These are phyloP conservation scores for Apiotrichum gamsii DNA, from an alignment of 1,284 basidiomycete species.

Conservation along the genomic window DNA sequence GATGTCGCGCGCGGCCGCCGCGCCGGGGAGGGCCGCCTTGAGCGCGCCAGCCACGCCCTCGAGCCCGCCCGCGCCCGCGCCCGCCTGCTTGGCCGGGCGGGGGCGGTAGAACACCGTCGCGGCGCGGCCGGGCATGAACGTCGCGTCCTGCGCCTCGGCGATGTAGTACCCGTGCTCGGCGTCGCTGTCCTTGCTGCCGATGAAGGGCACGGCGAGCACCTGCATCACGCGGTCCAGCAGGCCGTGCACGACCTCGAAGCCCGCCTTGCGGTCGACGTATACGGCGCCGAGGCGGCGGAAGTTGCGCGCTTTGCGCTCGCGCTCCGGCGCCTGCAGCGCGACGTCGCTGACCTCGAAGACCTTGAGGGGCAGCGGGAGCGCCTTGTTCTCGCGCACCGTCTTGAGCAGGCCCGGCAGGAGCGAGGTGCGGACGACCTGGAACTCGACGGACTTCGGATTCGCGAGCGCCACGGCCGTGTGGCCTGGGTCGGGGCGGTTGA, in stretches of 20 bases:
- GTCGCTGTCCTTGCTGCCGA: slow-evolving; percentile 56
- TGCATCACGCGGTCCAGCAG: slow-evolving; percentile 91
- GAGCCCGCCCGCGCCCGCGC: slow-evolving; percentile 30
- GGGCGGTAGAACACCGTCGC: slow-evolving; percentile 83
- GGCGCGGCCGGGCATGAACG: slow-evolving; percentile 90
- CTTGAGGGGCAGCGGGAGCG: slow-evolving; percentile 83
- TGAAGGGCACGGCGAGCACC: slow-evolving; percentile 81
- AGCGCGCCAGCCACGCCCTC: slow-evolving; percentile 43
- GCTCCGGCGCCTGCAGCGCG: slow-evolving; percentile 71
- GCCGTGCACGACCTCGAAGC: slow-evolving; percentile 95
- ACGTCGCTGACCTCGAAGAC: slow-evolving; percentile 94
- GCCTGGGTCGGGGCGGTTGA: slow-evolving; percentile 79
- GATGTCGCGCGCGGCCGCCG: slow-evolving; percentile 51
- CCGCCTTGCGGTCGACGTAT: slow-evolving; percentile 93
- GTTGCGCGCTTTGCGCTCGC: slow-evolving; percentile 82
- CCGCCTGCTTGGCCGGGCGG: slow-evolving; percentile 39
- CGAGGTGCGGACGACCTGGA: slow-evolving; percentile 94
- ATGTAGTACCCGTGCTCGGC: slow-evolving; percentile 82
- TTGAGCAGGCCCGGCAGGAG: slow-evolving; percentile 93
- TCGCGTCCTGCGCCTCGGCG: slow-evolving; percentile 76
- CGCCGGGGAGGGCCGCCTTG: slow-evolving; percentile 41
- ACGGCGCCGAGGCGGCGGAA: slow-evolving; percentile 80
- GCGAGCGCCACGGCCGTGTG: slow-evolving; percentile 79
- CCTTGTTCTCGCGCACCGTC: slow-evolving; percentile 92
- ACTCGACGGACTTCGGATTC: slow-evolving; percentile 96